Conservation (phyloP, 2,329 filamentous ascomycete species). For the Leptographium lundbergii region DNA sequence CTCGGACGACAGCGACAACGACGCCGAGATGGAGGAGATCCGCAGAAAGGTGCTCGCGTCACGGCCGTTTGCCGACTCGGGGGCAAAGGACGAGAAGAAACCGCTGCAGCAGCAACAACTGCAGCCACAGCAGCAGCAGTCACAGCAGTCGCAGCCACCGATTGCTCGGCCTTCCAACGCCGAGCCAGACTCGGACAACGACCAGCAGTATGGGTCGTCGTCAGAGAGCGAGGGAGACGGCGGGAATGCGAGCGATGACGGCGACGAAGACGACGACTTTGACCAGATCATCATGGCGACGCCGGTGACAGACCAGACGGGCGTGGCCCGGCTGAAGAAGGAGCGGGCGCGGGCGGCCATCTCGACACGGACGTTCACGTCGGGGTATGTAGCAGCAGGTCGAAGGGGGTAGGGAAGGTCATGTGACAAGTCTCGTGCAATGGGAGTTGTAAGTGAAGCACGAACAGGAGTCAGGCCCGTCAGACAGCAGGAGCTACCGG, state of each 20-base stretch:
- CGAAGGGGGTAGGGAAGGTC: neutral
- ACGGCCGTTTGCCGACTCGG: constrained; percentile 65
- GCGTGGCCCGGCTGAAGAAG: constrained; percentile 44
- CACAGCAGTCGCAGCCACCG: constrained; percentile 48
- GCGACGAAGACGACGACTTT: constrained; percentile 64
- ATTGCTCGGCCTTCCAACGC: constrained; percentile 47
- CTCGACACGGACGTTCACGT: constrained; percentile 38
- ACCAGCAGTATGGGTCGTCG: constrained; percentile 6
- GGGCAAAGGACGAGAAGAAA: constrained; percentile 20
- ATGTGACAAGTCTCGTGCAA: neutral
- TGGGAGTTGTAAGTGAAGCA: too few species aligned
- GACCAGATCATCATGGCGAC: constrained; percentile 89
- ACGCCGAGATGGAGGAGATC: constrained; percentile 74
- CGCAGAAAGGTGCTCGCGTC: constrained; percentile 81
- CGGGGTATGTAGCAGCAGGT: constrained; percentile 32
- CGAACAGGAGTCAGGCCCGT: too few species aligned
- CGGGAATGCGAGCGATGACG: constrained; percentile 27
- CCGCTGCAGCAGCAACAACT: constrained; percentile 41
- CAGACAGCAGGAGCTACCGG: neutral
- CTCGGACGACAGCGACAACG: constrained; percentile 66
- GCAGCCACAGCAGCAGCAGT: constrained; percentile 39
- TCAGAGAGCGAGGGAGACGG: neutral
- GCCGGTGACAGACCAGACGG: constrained; percentile 75
- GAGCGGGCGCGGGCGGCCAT: constrained; percentile 35
- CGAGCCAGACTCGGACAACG: constrained; percentile 59